These are phyloP conservation scores for Venturia oleaginea DNA, from an alignment of 2,329 filamentous ascomycete genomes.

Conservation along the genomic window DNA sequence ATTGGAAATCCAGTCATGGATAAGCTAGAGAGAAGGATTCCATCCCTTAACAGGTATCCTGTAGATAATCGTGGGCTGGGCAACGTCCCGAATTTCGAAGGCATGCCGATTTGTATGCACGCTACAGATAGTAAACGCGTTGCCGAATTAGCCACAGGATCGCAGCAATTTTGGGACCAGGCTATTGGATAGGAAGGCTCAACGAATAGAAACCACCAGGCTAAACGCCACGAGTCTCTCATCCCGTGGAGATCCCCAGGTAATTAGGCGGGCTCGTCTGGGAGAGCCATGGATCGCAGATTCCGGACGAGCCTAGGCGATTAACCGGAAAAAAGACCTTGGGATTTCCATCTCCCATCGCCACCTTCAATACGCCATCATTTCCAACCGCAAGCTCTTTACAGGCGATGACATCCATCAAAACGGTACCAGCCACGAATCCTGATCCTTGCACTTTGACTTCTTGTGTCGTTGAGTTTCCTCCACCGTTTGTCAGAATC, in stretches of 20 bases:
- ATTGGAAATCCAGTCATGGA: too few species aligned
- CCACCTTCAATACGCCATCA: conserved; percentile 20
- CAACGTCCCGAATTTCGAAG: too few species aligned
- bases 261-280: not conserved
- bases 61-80: too few species aligned
- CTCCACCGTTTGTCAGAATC: conserved; percentile 30
- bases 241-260: not conserved
- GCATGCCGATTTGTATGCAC: too few species aligned
- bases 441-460: conserved; percentile 9
- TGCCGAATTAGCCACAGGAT: too few species aligned
- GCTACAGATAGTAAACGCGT: too few species aligned
- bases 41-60: too few species aligned
- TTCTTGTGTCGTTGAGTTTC: conserved; percentile 22
- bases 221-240: not conserved
- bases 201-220: not conserved
- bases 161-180: too few species aligned
- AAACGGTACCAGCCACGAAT: conserved; percentile 20
- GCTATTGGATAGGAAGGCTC: too few species aligned
- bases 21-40: too few species aligned
- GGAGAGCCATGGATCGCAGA: not conserved
- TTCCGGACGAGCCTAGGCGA: not conserved
- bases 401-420: conserved; percentile 25
- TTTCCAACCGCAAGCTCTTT: conserved; percentile 22
- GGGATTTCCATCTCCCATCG: conserved; percentile 25
- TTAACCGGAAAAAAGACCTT: conserved; percentile 23